These are phyloP conservation scores for Linnemannia schmuckeri DNA, from an alignment of 192 early-diverging fungal species.

Conservation along the genomic window DNA sequence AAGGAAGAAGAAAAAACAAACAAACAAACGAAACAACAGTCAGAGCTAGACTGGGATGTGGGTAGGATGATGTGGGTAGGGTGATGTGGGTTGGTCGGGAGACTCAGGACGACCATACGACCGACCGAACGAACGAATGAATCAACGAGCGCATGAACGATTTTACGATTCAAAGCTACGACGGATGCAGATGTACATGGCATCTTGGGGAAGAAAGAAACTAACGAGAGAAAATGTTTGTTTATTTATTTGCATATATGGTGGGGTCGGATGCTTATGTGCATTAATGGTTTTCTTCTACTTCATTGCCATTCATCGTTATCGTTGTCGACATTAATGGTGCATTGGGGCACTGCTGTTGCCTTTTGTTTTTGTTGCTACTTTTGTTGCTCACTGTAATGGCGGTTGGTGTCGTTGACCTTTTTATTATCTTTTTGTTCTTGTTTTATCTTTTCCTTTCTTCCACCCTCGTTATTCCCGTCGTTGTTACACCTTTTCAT, in stretches of 20 bases:
- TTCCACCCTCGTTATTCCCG: slow-evolving; percentile 5
- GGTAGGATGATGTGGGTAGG: not conserved
- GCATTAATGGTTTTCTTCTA: not conserved
- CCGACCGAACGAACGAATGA: too few relatives aligned
- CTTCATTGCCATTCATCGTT: not conserved
- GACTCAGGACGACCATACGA: too few relatives aligned
- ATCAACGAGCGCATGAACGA: too few relatives aligned
- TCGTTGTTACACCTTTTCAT: not conserved
- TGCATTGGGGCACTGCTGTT: not conserved
- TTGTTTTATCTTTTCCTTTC: not conserved
- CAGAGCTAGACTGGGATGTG: not conserved
- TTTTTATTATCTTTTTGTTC: slow-evolving; percentile 8
- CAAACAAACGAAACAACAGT: not conserved
- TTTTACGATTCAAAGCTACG: too few relatives aligned
- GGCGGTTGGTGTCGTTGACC: not conserved
- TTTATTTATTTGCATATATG: not conserved
- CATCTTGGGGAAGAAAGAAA: too few relatives aligned
- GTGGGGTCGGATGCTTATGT: not conserved
- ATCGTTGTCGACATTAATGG: not conserved
- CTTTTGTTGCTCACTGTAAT: not conserved
- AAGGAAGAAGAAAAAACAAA: not conserved
- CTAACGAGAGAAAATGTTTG: too few relatives aligned
- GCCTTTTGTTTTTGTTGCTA: not conserved
- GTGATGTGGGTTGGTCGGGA: not conserved
- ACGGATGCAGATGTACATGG: too few relatives aligned